These are phyloP conservation scores for Candida labiduridarum DNA, from an alignment of 1,139 yeast species.

Conservation along the genomic window DNA sequence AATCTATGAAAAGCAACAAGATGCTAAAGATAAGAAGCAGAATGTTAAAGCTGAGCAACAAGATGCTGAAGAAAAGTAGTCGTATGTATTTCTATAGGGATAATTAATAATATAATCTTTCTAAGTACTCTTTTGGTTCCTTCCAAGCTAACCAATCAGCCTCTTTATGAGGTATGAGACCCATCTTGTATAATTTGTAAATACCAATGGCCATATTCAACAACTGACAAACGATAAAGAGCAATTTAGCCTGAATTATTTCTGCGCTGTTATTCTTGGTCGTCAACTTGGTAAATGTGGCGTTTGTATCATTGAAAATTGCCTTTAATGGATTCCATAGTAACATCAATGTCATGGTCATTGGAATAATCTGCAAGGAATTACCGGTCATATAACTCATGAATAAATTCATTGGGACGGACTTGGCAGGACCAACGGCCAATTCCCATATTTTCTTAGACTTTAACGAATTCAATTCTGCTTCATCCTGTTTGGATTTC, in stretches of 20 bases:
- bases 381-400: conserved; percentile 96
- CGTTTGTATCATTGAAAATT: conserved; percentile 56
- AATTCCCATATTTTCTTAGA: conserved; percentile 82
- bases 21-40: conserved; percentile 11
- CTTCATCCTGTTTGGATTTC: conserved; percentile 14
- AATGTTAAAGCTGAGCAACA: too few relatives aligned
- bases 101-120: conserved; percentile 17
- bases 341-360: conserved; percentile 87
- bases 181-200: conserved; percentile 87
- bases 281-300: conserved; percentile 40
- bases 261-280: conserved; percentile 42
- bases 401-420: conserved; percentile 82
- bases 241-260: conserved; percentile 40
- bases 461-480: conserved; percentile 41
- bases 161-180: conserved; percentile 80
- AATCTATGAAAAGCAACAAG: conserved; percentile 50
- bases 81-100: conserved; percentile 2
- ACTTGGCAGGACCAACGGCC: conserved; percentile 82
- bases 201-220: conserved; percentile 74
- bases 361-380: conserved; percentile 85
- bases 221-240: conserved; percentile 59
- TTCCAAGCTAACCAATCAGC: conserved; percentile 97
- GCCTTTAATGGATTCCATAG: conserved; percentile 79
- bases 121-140: conserved; percentile 33
- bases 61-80: too few relatives aligned